Base-by-base conservation (phyloP, 2,329 filamentous ascomycete species). In the Ophiostoma australiae region DNA sequence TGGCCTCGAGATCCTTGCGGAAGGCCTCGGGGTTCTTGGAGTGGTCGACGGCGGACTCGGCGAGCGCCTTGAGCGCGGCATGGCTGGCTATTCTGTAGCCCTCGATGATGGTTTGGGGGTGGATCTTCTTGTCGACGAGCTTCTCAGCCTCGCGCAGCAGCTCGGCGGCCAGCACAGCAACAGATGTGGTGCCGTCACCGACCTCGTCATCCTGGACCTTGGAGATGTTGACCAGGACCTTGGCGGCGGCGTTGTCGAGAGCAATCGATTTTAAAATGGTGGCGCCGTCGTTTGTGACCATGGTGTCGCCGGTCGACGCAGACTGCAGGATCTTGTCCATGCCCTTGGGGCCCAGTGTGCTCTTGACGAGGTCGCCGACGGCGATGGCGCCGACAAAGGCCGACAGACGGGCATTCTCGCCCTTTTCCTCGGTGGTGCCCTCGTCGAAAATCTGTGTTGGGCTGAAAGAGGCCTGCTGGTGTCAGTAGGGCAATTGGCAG, bases 201-300 rank as follows among this genome's bases (percentile, higher is more conserved):
- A 99, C 94, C 81, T 99, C 95, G 79, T 99, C 95, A 78, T 99
- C 95, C 80, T 99, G 95, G 6, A 99, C 95, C 83, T 99, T 99
- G 74, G 94, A 98, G 77, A 99, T 98, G 81, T 99, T 99, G 79
- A 99, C 95, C 63, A 99, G 86, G 5, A 99, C 95, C 84, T 99
- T 99, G 70, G 95, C 95, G 31, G 95, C 95, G 63, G 95, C 95
- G 80, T 99, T 99, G 81, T 99, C 95, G 78, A 99, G 90, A 63
- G 95, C 95, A 81, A 99, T 99, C 70, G 94, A 92, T 83, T 99
- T 99, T 75, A 99, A 88, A 76, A 99, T 99, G 33, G 95, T 99
- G 74, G 95, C 95, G 79, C 95, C 95, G 82, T 99, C 95, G 82
- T 99, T 99, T 72, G 95, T 99, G 74, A 99, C 95, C 88, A 98